phyloP scores from a whole-genome alignment of 2,329 filamentous ascomycete species.

The Paecilomyces variotii region DNA sequence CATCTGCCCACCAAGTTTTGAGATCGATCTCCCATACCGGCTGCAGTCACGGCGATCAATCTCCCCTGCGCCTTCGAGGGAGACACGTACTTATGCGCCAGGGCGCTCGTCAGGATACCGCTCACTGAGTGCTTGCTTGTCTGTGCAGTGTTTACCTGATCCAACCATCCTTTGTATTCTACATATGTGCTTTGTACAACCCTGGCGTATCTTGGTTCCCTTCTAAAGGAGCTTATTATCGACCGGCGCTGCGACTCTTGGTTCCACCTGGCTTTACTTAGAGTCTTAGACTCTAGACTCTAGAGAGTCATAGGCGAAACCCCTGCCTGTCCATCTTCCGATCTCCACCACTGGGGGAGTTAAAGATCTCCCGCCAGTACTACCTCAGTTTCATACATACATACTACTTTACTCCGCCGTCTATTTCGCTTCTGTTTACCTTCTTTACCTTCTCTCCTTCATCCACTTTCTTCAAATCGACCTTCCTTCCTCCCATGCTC shows the following conservation, averaged over 20 bases:
- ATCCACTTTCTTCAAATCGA: not conserved
- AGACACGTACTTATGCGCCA: not conserved
- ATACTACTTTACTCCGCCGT: conserved; percentile 10
- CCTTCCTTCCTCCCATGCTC: not conserved
- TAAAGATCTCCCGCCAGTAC: conserved; percentile 9
- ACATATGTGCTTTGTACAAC: not conserved
- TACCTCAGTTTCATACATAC: conserved; percentile 15
- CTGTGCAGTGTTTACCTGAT: not conserved
- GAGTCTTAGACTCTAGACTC: too few relatives aligned
- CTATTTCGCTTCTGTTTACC: not conserved
- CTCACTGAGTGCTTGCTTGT: not conserved
- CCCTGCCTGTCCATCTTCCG: not conserved
- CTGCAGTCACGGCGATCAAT: not conserved
- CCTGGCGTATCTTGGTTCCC: not conserved
- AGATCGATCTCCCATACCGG: not conserved
- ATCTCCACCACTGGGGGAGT: conserved; percentile 8
- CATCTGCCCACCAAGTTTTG: not conserved
- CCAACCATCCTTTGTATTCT: not conserved
- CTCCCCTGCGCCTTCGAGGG: not conserved
- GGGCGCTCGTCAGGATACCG: not conserved
- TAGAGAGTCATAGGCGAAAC: not conserved
- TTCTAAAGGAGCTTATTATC: not conserved
- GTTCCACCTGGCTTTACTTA: not conserved
- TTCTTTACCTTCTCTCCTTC: not conserved
- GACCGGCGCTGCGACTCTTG: not conserved